A percentile compares a stretch with the other conserved stretches of the same genome.
Conservation (phyloP, 305 asterid species). For the Solanum hybrid region DNA sequence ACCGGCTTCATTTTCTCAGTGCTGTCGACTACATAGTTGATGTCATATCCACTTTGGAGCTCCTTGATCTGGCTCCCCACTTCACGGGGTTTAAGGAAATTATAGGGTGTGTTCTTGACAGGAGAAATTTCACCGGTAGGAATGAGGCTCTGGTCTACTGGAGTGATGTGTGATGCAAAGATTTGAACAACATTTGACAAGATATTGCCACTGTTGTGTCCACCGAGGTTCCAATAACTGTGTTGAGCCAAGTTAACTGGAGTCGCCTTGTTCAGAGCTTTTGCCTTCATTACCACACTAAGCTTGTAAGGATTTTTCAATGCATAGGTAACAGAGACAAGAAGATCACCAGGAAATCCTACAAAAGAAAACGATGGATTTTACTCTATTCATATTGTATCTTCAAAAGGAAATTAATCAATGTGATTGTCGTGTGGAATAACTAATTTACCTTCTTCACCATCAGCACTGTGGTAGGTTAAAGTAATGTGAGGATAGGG, state of each 20-base stretch:
- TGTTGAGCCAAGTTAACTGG: conserved; percentile 76
- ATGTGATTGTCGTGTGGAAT: neutral
- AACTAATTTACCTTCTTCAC: conserved; percentile 16
- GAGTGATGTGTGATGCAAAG: conserved; percentile 54
- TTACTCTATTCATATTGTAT: neutral
- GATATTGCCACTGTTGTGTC: conserved; percentile 53
- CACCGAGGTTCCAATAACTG: conserved; percentile 73
- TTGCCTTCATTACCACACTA: conserved; percentile 45
- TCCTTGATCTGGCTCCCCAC: conserved; percentile 40
- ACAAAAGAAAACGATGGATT: neutral
- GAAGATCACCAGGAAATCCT: conserved; percentile 68
- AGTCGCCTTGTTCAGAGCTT: conserved; percentile 52
- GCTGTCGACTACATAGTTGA: conserved; percentile 1
- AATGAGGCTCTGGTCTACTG: conserved; percentile 36
- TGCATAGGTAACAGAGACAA: conserved; percentile 38
- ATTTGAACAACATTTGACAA: conserved; percentile 46
- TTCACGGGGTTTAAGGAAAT: conserved; percentile 32
- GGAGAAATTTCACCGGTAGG: conserved; percentile 46
- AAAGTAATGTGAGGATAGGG: conserved; percentile 7
- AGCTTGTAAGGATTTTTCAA: conserved; percentile 30
- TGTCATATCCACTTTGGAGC: conserved; percentile 38
- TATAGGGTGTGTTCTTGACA: conserved; percentile 42
- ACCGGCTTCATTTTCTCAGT: neutral
- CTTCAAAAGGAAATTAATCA: neutral
- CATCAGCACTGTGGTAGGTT: conserved; percentile 15